Percentiles rank a stretch among this genome's conserved stretches.
These are phyloP conservation scores for Elasticomyces elasticus DNA, from an alignment of 495 filamentous ascomycete species.

Conservation along the genomic window DNA sequence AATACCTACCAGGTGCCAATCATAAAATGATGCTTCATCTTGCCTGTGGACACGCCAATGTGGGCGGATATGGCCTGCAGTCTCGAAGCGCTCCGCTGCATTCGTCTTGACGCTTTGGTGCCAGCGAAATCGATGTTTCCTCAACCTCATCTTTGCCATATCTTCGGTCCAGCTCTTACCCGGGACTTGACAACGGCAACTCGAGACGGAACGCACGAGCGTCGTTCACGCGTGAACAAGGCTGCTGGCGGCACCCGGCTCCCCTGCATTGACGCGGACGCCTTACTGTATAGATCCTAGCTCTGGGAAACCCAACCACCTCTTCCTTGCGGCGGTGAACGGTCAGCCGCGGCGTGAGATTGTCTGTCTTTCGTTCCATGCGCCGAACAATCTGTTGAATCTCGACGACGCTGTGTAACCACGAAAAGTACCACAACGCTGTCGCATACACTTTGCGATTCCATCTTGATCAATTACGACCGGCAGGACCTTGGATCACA, in stretches of 20 bases:
- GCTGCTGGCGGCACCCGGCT: background rate
- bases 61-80: conserved; percentile 9
- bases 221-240: background rate
- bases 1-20: conserved; percentile 22
- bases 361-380: background rate
- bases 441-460: no score
- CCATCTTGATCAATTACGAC: background rate
- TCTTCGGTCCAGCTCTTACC: conserved; percentile 1
- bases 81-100: conserved; percentile 4
- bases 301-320: background rate
- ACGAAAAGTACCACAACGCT: background rate
- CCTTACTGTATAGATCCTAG: background rate
- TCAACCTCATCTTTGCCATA: no score
- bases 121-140: no score
- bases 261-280: background rate
- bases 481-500: background rate
- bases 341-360: background rate
- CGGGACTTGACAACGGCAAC: background rate
- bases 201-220: background rate
- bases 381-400: background rate
- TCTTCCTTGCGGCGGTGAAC: background rate
- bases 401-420: background rate
- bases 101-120: background rate
- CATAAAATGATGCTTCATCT: conserved; percentile 26
- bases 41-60: background rate